Evolutionary conservation across 148 eudicot species (phyloP).

Genomic region (Nyssa sinensis): DNA sequence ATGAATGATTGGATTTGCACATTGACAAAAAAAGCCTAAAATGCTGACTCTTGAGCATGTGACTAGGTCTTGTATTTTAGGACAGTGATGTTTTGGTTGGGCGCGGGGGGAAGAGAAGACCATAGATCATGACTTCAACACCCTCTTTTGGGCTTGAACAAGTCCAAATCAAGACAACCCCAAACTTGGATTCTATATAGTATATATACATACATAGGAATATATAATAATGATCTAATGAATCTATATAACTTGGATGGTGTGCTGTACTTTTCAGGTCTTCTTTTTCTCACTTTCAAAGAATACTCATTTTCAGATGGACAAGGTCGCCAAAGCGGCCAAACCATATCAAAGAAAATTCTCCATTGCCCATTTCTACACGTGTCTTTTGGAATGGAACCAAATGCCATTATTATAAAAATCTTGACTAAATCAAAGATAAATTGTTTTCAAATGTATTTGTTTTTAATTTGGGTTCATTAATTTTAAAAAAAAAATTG

Average conservation of each 20-base stretch:
- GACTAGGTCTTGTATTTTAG: background rate
- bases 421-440: no score
- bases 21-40: background rate
- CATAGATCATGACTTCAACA: background rate
- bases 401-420: no score
- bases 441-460: no score
- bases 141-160: background rate
- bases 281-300: background rate
- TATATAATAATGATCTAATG: no score
- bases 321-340: background rate
- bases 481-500: no score
- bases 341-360: background rate
- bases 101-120: no score
- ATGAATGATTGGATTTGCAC: background rate
- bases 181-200: background rate
- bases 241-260: background rate
- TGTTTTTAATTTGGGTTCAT: no score
- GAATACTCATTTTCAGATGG: background rate
- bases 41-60: background rate
- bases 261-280: slow-evolving; percentile 3
- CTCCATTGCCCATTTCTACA: background rate
- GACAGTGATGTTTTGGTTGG: slow-evolving; percentile 1
- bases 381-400: no score
- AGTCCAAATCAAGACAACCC: slow-evolving; percentile 1
- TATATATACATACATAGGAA: no score